Evolutionary conservation across 176 grass and related monocot species (phyloP).

Genomic region (Paspalum vaginatum): DNA sequence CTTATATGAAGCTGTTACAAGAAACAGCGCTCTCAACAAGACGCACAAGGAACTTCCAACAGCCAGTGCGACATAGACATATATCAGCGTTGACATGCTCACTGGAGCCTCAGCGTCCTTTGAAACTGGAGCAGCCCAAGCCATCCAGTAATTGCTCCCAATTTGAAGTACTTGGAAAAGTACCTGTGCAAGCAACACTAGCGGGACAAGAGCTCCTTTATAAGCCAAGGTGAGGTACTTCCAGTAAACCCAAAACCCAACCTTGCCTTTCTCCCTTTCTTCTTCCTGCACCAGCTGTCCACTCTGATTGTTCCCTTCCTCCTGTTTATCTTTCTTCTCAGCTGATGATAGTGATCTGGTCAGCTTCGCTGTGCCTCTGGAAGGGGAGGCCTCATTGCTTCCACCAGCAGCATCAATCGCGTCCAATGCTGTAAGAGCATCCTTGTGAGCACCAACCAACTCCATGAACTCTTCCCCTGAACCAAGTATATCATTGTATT

Average conservation of each 20-base stretch:
- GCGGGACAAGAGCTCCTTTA: slow-evolving; percentile 73
- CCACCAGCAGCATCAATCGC: slow-evolving; percentile 22
- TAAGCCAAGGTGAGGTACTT: slow-evolving; percentile 80
- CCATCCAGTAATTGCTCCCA: slow-evolving; percentile 94
- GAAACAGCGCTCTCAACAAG: slow-evolving; percentile 63
- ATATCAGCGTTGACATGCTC: slow-evolving; percentile 64
- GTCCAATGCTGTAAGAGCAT: slow-evolving; percentile 62
- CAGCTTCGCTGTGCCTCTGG: slow-evolving; percentile 7
- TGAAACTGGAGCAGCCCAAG: slow-evolving; percentile 75
- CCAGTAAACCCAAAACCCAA: slow-evolving; percentile 93
- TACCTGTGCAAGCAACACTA: slow-evolving; percentile 72
- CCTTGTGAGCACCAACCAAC: slow-evolving; percentile 71
- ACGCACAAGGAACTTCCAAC: slow-evolving; percentile 64
- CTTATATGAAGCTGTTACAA: slow-evolving; percentile 70
- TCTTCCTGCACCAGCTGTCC: slow-evolving; percentile 90
- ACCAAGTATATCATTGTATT: slow-evolving; percentile 63
- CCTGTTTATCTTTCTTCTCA: slow-evolving; percentile 47
- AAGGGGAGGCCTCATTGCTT: slow-evolving; percentile 21
- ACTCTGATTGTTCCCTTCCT: slow-evolving; percentile 40
- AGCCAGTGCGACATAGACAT: slow-evolving; percentile 66
- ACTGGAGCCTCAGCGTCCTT: slow-evolving; percentile 60
- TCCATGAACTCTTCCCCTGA: slow-evolving; percentile 81
- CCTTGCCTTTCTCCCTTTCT: slow-evolving; percentile 88
- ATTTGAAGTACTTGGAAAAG: slow-evolving; percentile 89
- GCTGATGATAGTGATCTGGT: slow-evolving; percentile 35